phyloP scores from a whole-genome alignment of 345 rosid genomes.

The Camelina hispida region DNA sequence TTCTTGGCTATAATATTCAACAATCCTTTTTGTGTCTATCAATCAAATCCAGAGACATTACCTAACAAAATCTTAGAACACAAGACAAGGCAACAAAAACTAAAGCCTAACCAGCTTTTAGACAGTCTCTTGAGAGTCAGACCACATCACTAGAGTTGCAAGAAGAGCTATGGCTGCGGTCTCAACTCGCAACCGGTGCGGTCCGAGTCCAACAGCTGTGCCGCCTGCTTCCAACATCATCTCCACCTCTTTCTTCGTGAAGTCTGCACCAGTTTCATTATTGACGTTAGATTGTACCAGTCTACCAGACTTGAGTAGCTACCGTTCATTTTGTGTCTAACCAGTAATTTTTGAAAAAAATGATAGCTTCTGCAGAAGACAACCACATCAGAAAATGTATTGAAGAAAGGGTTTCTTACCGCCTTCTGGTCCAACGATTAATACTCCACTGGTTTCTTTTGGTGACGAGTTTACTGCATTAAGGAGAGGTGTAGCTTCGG shows the following conservation, averaged over 20 bases:
- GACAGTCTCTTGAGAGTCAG: constrained; percentile 56
- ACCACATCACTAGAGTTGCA: constrained; percentile 84
- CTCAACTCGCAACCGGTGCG: constrained; percentile 85
- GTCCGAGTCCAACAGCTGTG: constrained; percentile 78
- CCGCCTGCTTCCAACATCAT: constrained; percentile 70
- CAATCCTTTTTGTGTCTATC: neutral
- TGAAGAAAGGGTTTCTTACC: constrained; percentile 49
- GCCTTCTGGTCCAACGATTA: constrained; percentile 88
- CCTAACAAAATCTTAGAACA: constrained; percentile 6
- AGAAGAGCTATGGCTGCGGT: constrained; percentile 86
- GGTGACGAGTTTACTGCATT: constrained; percentile 52
- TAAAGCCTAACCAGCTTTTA: constrained; percentile 23
- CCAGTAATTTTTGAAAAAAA: neutral
- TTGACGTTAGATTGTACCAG: constrained; percentile 21
- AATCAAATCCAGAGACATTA: neutral
- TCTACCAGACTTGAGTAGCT: neutral
- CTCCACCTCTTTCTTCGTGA: constrained; percentile 60
- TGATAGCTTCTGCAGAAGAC: neutral
- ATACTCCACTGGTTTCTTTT: constrained; percentile 62
- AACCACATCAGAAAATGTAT: neutral
- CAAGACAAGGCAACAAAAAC: constrained; percentile 8
- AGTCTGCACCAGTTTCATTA: constrained; percentile 22
- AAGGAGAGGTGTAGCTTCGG: constrained; percentile 79
- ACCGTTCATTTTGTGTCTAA: neutral
- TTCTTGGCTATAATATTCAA: neutral